Base-by-base conservation (phyloP, 78 protist species). In the Emiliania huxleyi region DNA sequence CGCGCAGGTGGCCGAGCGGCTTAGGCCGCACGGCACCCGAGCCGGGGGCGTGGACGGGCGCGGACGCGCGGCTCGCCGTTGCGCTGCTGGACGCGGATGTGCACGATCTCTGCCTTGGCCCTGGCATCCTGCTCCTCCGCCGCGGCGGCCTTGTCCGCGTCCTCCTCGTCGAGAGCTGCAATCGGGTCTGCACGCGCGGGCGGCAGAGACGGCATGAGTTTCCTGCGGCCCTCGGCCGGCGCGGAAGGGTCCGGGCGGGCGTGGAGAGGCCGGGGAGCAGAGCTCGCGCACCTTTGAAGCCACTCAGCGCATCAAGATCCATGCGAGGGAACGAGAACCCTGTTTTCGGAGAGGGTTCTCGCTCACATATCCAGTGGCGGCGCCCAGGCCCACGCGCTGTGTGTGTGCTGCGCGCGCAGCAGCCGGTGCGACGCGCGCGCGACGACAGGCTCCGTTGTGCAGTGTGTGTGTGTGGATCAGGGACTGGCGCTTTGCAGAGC, bases 31-130 rank as follows among this genome's bases (percentile, higher is more conserved):
- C 29, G 62, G 62, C 62, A 15, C 62, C 8, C 62, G 62, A n/a
- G n/a, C n/a, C 62, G 62, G 62, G 62, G 29, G 62, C 62, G 29
- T 19, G 8, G 29, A 52, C 15, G 62, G 29, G 62, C 62, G 8
- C 29, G 62, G 62, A 52, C 62, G 62, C 62, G 15, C 29, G 62
- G 62, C 62, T 52, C 29, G 33, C 75, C 97, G 69, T 94, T 96
- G 77, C 97, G 94, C 96, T 96, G 96, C 92, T 95, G 95, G 77
- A 96, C 91, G 81, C 97, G 96, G 52, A 96, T 96, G 94, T 96
- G 97, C 85, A 93, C 19, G 3, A 77, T 45, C 26, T 77, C 46
- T 3, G 2, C 3, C 40, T 4, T 3, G 3, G 19, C 40, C 19
- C 15, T 69, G 38, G 40, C 40, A 12, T 69, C 79, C 35, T 71